Base-by-base conservation (phyloP, 306 rosid genomes). In the Lotus japonicus region DNA sequence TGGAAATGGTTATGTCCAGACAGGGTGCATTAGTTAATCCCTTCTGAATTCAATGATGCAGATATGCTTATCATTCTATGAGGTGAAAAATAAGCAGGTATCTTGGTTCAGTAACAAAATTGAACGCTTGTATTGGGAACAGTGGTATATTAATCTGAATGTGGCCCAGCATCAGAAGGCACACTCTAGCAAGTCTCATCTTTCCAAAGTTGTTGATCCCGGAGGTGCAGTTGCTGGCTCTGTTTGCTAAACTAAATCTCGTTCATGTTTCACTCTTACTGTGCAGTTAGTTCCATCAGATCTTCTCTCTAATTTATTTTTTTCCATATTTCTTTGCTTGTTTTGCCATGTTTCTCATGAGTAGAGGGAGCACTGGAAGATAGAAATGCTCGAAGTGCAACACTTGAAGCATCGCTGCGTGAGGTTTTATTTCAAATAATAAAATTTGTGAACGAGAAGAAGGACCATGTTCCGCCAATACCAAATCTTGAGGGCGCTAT, bases 371-470 rank as follows among this genome's bases (percentile, higher is more conserved):
- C 68, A 9, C 58, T 80, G 79, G 97, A 88, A 55, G 95, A 88
- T 60, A 87, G 96, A 83, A 80, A 64, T 69, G 83, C 83, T 52
- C 87, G 97, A 50, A 90, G 90, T 72, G 87, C 87, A 7, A 84
- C 89, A 38, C 92, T 95, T 58, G 99, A 95, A 79, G 84, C 85
- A 73, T 85, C 92, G 7, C 97, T 95, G 54, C 89, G 88, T 33
- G 97, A 90, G 60, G 95, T 87, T 79, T 78, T 95, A 67, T 88
- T 90, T 80, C 99, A 95, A 70, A 84, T 95, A 58, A 87, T 95
- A 74, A 95, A 90, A 68, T 95, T 95, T 50, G 96, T 95, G 80
- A 88, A 95, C 36, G 99, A 95, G 86, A 95, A 95, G 78, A 95
- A 87, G 86, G 99, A 95, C 75, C 99, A 95, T 39, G 87, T 95